Evolutionary conservation across 192 early-diverging fungal species (phyloP), one percentile per base, ranked within the genome.

Genomic region (Coemansia sp.): DNA sequence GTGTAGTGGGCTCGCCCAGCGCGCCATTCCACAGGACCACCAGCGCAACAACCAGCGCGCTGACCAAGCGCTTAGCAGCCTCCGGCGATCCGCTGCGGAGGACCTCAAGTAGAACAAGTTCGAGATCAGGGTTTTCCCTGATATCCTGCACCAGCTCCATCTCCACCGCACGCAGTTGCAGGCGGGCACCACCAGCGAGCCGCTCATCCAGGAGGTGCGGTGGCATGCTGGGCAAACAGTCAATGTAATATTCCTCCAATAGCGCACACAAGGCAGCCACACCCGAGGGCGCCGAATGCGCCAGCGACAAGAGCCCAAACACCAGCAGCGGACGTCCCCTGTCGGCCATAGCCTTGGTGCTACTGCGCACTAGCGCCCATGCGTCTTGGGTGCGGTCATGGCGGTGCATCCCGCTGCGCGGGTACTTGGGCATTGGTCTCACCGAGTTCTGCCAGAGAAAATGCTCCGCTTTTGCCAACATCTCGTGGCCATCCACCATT

Each of bases 401-500:
- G 14, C 45, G 61, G 31, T 63, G 58, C 57, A 80, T 45, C 23
- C 63, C 73, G 23, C 63, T 66, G 4, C 78, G 78, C 23, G 78
- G 78, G 57, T 81, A 81, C 60, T 63, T 71, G 23, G 73, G 73
- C 36, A 76, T 23, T 3, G 78, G 78, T 9, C 78, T 69, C 33
- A 76, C 57, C 2, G 78, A 62, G 58, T 81, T 81, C 43, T 81
- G 78, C 78, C 78, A 81, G 20, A 81, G 50, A 51, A 81, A 39
- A 14, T 61, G 69, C 50, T 72, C 70, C 1, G 73, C 68, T 35
- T 71, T 20, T 18, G 20, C 56, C 67, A 70, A 10, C 26, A 7
- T 57, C 38, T 18, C 40, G 24, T 20, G 23, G 10, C 39, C 53
- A 16, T 6, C 35, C 62, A 6, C 31, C 36, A 5, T 2, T 38